These are phyloP conservation scores for Cyclocybe aegerita DNA, from an alignment of 768 basidiomycete species.

Conservation along the genomic window DNA sequence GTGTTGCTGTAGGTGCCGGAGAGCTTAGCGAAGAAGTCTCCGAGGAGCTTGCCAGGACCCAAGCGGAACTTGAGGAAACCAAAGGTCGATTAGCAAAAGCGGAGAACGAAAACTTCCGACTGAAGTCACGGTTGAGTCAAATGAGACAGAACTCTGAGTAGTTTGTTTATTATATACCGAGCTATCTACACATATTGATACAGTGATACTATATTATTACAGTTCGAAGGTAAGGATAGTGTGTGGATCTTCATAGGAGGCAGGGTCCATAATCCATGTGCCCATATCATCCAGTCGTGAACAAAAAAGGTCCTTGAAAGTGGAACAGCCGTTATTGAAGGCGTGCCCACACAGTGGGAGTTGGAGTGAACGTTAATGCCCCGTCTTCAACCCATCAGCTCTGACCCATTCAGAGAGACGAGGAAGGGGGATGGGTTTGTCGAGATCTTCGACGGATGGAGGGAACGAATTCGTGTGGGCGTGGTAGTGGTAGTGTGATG, in stretches of 20 bases:
- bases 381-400: constrained; percentile 34
- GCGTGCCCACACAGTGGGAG: constrained; percentile 10
- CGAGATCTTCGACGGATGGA: constrained; percentile 40
- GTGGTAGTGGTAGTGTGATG: constrained; percentile 20
- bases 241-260: constrained; percentile 1
- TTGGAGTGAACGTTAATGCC: constrained; percentile 21
- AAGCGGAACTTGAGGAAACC: constrained; percentile 44
- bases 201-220: not conserved
- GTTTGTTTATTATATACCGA: not conserved
- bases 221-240: not conserved
- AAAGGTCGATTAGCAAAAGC: constrained; percentile 41
- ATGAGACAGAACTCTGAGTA: not conserved
- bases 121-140: constrained; percentile 38
- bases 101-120: constrained; percentile 53
- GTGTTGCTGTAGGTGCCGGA: constrained; percentile 73
- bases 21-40: constrained; percentile 60
- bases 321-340: not conserved
- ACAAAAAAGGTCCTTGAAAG: constrained; percentile 1
- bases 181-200: not conserved
- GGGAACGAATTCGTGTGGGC: constrained; percentile 34
- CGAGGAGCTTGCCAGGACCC: constrained; percentile 48
- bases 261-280: constrained; percentile 8
- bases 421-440: constrained; percentile 57
- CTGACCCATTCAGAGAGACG: constrained; percentile 51
- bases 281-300: constrained; percentile 6